Percentiles rank a stretch among this genome's conserved stretches.
Evolutionary conservation across 176 grass and related monocot genomes (phyloP).

Genomic region (Pharus latifolius): DNA sequence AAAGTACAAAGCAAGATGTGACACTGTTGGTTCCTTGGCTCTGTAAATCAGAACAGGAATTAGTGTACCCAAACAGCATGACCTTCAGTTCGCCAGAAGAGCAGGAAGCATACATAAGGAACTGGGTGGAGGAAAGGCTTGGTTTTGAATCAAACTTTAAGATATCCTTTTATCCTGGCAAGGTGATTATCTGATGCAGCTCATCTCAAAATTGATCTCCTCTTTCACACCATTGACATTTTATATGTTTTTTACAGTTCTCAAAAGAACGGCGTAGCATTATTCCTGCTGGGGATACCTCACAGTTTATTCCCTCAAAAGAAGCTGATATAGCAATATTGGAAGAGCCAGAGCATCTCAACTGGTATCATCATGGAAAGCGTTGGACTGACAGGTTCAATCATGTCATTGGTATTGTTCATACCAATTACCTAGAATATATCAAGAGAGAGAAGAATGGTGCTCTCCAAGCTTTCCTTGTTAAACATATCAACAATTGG

Average conservation of each 20-base stretch:
- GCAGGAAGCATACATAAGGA: conserved; percentile 69
- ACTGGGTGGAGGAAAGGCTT: conserved; percentile 68
- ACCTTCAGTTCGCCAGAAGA: conserved; percentile 62
- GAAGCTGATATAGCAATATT: conserved; percentile 82
- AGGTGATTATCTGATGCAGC: conserved; percentile 31
- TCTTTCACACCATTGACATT: conserved; percentile 11
- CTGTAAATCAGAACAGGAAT: conserved; percentile 59
- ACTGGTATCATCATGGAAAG: conserved; percentile 94
- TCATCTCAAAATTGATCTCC: conserved; percentile 1
- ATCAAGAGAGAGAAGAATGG: conserved; percentile 85
- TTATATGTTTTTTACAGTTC: conserved; percentile 47
- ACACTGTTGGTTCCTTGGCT: conserved; percentile 79
- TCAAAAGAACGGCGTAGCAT: conserved; percentile 82
- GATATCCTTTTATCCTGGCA: conserved; percentile 78
- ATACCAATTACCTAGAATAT: conserved; percentile 94
- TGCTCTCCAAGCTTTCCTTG: conserved; percentile 59
- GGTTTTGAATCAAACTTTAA: conserved; percentile 73
- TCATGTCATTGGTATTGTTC: conserved; percentile 80
- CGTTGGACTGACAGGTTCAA: conserved; percentile 86
- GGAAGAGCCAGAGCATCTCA: conserved; percentile 89
- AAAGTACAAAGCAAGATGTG: conserved; percentile 61
- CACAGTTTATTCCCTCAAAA: conserved; percentile 61
- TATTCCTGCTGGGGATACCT: conserved; percentile 67
- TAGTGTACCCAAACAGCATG: conserved; percentile 74
- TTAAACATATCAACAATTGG: conserved; percentile 92